Evolutionary conservation across 441 rosid genomes (phyloP), one percentile per base, ranked within the genome.

Genomic region (Cnidoscolus chayamansa): DNA sequence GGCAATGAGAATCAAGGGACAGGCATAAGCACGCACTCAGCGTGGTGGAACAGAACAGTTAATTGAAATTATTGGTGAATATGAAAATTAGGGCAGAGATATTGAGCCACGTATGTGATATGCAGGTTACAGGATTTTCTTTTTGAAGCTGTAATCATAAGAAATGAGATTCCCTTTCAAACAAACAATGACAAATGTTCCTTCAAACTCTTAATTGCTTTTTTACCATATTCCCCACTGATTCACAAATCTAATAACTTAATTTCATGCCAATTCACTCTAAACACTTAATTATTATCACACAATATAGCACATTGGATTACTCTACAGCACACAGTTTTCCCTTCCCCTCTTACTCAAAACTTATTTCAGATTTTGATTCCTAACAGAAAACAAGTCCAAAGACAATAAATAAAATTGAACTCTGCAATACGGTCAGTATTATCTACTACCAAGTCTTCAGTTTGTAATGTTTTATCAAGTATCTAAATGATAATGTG

Each of bases 1-100:
- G 45, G 45, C 4, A 40, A 40, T 0, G 4, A 7, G 45, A 3
- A 40, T 40, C 0, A 7, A 40, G 45, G 0, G 45, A 40, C 25
- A 40, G 7, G 45, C 45, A 40, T 40, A 3, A 7, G 45, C 45
- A 40, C 45, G 45, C 45, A 40, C 6, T 40, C 6, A 7, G 7
- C 51, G 15, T 48, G 51, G 13, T 9, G 51, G 51, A 48, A 53
- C 0, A 54, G 6, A 7, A 7, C 57, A 54, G 2, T 16, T 17
- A 0, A 0, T 54, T 54, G 20, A 15, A 6, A 53, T 53, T 16
- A 53, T 53, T 30, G 65, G 66, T n/a, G 31, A 54, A 53, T 11
- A 20, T 67, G 49, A 6, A 67, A 67, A 35, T 67, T 51, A 35
- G 59, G 71, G 4, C 72, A 68, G 62, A 25, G 35, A 67, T 53